Conservation (phyloP, 352 stramenopile genomes). For the Phytopythium boreale region DNA sequence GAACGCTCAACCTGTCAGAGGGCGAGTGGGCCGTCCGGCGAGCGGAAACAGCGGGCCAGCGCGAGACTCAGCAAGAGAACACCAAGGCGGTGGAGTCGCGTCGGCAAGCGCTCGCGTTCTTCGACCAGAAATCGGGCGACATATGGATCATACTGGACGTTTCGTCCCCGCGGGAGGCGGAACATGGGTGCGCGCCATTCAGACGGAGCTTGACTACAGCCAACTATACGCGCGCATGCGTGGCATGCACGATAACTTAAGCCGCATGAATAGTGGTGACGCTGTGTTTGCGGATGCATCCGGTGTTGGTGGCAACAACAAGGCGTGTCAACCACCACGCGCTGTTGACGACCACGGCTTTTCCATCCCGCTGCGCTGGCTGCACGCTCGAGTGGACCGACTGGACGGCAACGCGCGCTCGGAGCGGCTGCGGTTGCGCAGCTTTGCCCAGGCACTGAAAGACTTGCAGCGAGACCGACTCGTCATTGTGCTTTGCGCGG, state of each 20-base stretch:
- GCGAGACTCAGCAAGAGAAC: not conserved
- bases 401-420: constrained; percentile 27
- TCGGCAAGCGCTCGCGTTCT: constrained; percentile 66
- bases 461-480: constrained; percentile 60
- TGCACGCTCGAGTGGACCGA: constrained; percentile 50
- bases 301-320: not conserved
- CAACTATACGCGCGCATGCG: constrained; percentile 23
- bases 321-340: not conserved
- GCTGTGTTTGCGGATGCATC: not conserved
- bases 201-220: constrained; percentile 33
- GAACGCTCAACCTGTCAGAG: constrained; percentile 38
- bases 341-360: not conserved
- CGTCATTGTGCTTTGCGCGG: constrained; percentile 43
- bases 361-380: constrained; percentile 40
- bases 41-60: constrained; percentile 17
- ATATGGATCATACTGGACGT: constrained; percentile 58
- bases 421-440: constrained; percentile 45
- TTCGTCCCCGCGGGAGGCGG: constrained; percentile 27
- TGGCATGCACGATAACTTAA: constrained; percentile 7
- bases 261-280: not conserved
- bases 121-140: constrained; percentile 35
- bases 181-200: constrained; percentile 45
- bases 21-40: constrained; percentile 51
- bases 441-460: constrained; percentile 60
- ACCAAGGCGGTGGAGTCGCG: not conserved